Conservation (phyloP, 345 rosid genomes). For the Mangifera indica region DNA sequence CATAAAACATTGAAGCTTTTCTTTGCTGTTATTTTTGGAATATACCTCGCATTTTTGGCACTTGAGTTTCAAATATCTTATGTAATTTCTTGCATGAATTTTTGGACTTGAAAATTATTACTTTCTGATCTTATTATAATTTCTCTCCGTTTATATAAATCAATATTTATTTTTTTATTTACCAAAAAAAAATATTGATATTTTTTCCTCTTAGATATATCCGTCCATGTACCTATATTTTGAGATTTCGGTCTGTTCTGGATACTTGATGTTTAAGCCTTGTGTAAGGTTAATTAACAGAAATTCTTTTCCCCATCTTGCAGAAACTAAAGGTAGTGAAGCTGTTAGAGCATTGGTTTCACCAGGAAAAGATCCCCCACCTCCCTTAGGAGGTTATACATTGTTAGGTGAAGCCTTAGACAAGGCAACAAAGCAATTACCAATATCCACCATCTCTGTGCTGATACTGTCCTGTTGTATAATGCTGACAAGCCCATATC, state of each 20-base stretch:
- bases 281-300: not conserved
- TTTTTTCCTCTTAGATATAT: no score
- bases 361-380: slow-evolving; percentile 69
- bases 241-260: not conserved
- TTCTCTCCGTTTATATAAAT: not conserved
- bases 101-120: not conserved
- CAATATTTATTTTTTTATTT: not conserved
- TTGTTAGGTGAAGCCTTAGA: slow-evolving; percentile 35
- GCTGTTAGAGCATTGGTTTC: slow-evolving; percentile 63
- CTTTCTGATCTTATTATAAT: not conserved
- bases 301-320: slow-evolving; percentile 17
- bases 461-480: slow-evolving; percentile 61
- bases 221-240: not conserved
- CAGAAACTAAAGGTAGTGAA: slow-evolving; percentile 62
- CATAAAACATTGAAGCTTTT: not conserved
- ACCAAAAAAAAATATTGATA: no score
- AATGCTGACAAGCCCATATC: slow-evolving; percentile 68
- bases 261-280: not conserved
- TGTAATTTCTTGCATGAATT: not conserved
- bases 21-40: not conserved
- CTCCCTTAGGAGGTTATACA: slow-evolving; percentile 57
- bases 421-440: slow-evolving; percentile 35
- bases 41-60: not conserved
- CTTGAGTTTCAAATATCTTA: not conserved
- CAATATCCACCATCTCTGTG: slow-evolving; percentile 44